phyloP scores from a whole-genome alignment of 371 early-diverging fungal species.

The Coemansia sp. region DNA sequence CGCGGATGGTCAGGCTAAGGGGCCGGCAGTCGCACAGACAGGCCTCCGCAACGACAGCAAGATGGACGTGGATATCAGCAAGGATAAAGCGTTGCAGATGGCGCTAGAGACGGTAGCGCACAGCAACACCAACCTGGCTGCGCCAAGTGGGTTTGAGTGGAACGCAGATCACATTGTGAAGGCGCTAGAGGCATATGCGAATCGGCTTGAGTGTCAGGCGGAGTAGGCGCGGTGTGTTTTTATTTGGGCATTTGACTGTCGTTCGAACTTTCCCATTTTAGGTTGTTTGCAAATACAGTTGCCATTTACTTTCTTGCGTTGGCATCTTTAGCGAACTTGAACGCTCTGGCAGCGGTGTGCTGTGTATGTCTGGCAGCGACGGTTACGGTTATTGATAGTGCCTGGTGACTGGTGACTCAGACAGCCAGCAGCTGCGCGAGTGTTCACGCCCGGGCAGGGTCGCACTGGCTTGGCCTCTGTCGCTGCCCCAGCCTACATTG shows the following conservation, averaged over 20 bases:
- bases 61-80: constrained; percentile 17
- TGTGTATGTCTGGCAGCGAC: too few species aligned
- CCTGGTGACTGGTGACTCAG: too few species aligned
- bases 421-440: too few species aligned
- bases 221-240: neutral
- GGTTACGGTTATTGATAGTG: too few species aligned
- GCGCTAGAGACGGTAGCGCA: constrained; percentile 29
- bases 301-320: neutral
- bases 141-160: constrained; percentile 32
- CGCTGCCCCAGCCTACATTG: too few species aligned
- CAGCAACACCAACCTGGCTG: constrained; percentile 3
- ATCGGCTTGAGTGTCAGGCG: constrained; percentile 3
- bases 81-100: constrained; percentile 4
- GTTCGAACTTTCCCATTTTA: neutral
- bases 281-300: neutral
- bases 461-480: too few species aligned
- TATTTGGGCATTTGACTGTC: constrained; percentile 3
- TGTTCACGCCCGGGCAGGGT: too few species aligned
- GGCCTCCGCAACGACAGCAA: constrained; percentile 37
- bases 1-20: too few species aligned
- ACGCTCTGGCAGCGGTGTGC: too few species aligned
- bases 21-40: neutral
- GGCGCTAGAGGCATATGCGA: constrained; percentile 33
- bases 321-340: too few species aligned
- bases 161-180: constrained; percentile 32